These are phyloP conservation scores for Zoysia pacifica DNA, from an alignment of 176 grass and related monocot genomes.

Conservation along the genomic window DNA sequence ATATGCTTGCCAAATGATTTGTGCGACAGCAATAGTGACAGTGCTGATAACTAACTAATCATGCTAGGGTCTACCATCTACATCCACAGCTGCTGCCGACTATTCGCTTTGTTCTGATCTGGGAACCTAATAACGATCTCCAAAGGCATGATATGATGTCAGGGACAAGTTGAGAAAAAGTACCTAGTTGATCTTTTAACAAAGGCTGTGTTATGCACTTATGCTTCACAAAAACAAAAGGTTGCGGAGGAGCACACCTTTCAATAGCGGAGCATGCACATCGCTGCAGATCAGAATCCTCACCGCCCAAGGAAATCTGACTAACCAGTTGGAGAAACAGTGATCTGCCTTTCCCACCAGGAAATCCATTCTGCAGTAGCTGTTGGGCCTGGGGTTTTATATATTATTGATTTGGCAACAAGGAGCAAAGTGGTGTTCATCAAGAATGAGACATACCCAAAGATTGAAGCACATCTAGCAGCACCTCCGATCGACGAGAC, in stretches of 20 bases:
- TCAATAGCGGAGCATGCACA: constrained; percentile 35
- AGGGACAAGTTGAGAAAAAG: constrained; percentile 43
- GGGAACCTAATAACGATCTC: constrained; percentile 40
- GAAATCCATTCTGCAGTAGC: not conserved
- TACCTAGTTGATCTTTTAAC: constrained; percentile 45
- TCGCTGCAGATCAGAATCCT: constrained; percentile 38
- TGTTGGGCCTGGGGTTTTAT: not conserved
- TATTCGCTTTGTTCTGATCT: constrained; percentile 23
- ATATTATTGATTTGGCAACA: constrained; percentile 11
- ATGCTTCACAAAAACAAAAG: constrained; percentile 58
- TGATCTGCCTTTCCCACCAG: constrained; percentile 27
- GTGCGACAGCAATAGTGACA: constrained; percentile 6
- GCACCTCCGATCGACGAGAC: not conserved
- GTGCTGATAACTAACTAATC: constrained; percentile 50
- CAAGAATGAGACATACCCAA: not conserved
- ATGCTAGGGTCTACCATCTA: constrained; percentile 24
- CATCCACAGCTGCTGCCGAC: constrained; percentile 33
- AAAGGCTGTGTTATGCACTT: constrained; percentile 45
- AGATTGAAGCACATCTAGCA: not conserved
- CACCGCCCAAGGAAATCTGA: constrained; percentile 35
- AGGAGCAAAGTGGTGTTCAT: not conserved
- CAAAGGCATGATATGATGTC: constrained; percentile 33
- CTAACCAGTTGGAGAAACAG: constrained; percentile 37
- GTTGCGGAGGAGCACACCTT: constrained; percentile 42
- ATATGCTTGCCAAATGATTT: constrained; percentile 28